Conservation (phyloP, 371 early-diverging fungal genomes). For the Umbelopsis sp. region DNA sequence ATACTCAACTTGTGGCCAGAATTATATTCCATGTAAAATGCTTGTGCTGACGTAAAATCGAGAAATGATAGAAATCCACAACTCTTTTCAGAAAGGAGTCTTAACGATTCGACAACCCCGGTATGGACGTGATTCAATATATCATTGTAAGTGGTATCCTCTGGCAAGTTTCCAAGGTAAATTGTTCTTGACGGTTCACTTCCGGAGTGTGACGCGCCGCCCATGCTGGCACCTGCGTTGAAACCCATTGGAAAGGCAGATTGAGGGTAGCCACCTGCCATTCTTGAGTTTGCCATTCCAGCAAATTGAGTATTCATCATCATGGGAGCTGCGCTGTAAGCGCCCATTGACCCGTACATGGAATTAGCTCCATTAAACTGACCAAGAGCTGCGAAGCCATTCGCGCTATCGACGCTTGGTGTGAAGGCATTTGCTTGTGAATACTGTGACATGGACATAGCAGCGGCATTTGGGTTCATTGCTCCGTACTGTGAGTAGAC, state of each 20-base stretch:
- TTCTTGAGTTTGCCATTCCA: conserved; percentile 16
- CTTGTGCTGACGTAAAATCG: conserved; percentile 63
- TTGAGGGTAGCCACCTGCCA: conserved; percentile 23
- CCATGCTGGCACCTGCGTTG: conserved; percentile 21
- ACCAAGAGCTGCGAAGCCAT: conserved; percentile 4
- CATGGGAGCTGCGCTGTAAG: conserved; percentile 3
- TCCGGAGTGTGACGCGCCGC: conserved; percentile 5
- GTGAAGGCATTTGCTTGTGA: conserved; percentile 24
- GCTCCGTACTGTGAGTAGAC: conserved; percentile 33
- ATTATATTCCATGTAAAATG: conserved; percentile 54
- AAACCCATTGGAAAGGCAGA: conserved; percentile 26
- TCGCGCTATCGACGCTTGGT: conserved; percentile 16
- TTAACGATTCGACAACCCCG: conserved; percentile 71
- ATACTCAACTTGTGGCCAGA: conserved; percentile 37
- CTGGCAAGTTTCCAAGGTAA: conserved; percentile 74
- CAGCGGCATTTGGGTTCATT: conserved; percentile 27
- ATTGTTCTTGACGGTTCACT: conserved; percentile 55
- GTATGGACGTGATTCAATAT: conserved; percentile 71
- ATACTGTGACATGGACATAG: conserved; percentile 27
- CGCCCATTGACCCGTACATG: conserved; percentile 3
- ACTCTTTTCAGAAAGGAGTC: conserved; percentile 67
- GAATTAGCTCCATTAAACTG: conserved; percentile 13
- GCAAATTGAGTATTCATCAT: conserved; percentile 13
- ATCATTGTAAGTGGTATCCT: conserved; percentile 61
- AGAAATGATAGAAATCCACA: conserved; percentile 83